Evolutionary conservation across 345 rosid species (phyloP), one percentile per base, ranked within the genome.

Genomic region (Kernera saxatilis): DNA sequence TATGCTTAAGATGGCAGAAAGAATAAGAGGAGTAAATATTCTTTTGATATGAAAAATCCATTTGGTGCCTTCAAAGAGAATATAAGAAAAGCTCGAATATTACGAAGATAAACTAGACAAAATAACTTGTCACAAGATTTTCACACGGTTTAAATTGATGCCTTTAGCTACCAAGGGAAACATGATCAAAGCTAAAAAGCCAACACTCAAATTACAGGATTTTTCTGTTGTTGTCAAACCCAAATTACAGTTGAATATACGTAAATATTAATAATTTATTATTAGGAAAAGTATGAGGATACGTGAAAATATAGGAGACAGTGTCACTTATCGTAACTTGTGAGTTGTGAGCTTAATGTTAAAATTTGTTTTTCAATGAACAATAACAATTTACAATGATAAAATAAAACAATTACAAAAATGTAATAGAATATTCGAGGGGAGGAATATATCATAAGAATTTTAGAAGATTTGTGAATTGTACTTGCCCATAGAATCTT

Each of bases 401-500:
- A 53, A 15, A 9, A n/a, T n/a, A 32, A 61, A 45, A 41, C 21
- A 53, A 17, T 25, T 45, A 18, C 13, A 74, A 51, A 72, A 29
- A 59, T 22, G 37, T 8, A 17, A 32, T 41, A 69, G 78, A 60
- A 61, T 35, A 36, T 68, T 75, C 74, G 50, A 68, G 49, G 67
- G 67, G 64, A 39, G 32, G 70, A 67, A 75, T 68, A 67, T 51
- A 75, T 75, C 57, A 61, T 51, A 68, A 67, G 73, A 66, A 74
- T 67, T 25, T 51, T 33, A 32, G 51, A 60, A 75, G 74, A 75
- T 68, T 59, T 75, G 64, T 68, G 73, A 67, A 67, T 68, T 53
- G 74, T 75, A 75, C 78, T 74, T 74, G 40, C 54, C 73, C 68
- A 58, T 40, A 41, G 78, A 74, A 67, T 74, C 72, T 67, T 68